These are phyloP conservation scores for Elongisporangium undulatum DNA, from an alignment of 352 stramenopile genomes.

Conservation along the genomic window DNA sequence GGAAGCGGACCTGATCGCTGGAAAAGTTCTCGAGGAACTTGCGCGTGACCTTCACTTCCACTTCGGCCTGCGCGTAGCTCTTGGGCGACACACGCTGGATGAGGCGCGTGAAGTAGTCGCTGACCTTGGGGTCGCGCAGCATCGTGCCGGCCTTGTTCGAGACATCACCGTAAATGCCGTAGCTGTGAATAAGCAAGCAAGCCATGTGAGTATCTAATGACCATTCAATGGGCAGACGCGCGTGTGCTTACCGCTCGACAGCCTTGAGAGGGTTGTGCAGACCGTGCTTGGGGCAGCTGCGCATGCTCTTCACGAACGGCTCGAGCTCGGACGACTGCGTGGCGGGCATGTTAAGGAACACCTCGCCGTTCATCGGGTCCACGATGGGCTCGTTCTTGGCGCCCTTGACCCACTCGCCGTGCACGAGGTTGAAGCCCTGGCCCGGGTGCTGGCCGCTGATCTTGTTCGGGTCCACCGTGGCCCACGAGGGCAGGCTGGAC, in stretches of 20 bases:
- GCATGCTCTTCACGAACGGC: constrained; percentile 93
- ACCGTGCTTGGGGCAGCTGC: constrained; percentile 92
- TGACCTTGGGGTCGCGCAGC: constrained; percentile 86
- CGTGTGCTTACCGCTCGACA: constrained; percentile 85
- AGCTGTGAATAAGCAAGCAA: constrained; percentile 13
- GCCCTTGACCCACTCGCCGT: constrained; percentile 85
- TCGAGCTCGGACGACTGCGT: constrained; percentile 87
- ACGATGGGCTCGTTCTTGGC: constrained; percentile 80
- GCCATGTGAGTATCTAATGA: not conserved
- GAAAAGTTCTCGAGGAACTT: constrained; percentile 98
- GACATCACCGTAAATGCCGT: constrained; percentile 73
- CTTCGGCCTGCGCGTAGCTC: constrained; percentile 93
- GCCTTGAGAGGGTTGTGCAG: constrained; percentile 99
- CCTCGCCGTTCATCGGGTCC: constrained; percentile 93
- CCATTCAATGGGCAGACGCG: not conserved
- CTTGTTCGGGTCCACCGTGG: constrained; percentile 85
- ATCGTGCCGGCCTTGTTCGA: constrained; percentile 79
- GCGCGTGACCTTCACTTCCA: constrained; percentile 91
- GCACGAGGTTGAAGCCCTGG: constrained; percentile 90
- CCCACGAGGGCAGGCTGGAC: constrained; percentile 85
- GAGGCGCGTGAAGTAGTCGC: constrained; percentile 94
- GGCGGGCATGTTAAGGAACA: constrained; percentile 93
- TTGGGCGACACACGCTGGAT: constrained; percentile 98
- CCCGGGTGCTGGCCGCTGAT: constrained; percentile 78
- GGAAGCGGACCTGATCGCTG: constrained; percentile 96